Conservation (phyloP, 2,329 filamentous ascomycete genomes). For the Zalaria obscura region DNA sequence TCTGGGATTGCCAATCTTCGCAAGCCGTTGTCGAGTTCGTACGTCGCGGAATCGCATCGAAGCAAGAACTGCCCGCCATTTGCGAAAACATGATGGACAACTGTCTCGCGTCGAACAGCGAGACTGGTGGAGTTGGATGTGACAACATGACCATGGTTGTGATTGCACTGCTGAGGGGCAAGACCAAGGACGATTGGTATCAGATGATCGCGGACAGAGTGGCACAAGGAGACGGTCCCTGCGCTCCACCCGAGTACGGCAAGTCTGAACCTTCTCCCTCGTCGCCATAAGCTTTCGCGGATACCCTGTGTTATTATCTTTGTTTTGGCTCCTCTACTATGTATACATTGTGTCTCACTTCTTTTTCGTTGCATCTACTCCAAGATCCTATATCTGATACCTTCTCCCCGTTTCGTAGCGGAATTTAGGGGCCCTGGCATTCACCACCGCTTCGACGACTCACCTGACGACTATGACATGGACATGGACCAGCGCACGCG, state of each 20-base stretch:
- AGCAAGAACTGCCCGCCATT: slow-evolving; percentile 87
- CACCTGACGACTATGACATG: slow-evolving; percentile 52
- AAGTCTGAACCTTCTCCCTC: slow-evolving; percentile 39
- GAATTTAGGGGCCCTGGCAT: slow-evolving; percentile 37
- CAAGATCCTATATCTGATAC: background rate
- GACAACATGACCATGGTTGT: slow-evolving; percentile 99
- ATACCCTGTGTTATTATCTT: background rate
- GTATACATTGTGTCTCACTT: background rate
- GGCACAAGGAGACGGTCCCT: slow-evolving; percentile 91
- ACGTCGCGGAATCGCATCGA: slow-evolving; percentile 85
- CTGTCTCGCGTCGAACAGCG: slow-evolving; percentile 92
- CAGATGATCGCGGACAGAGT: slow-evolving; percentile 88
- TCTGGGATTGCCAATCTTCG: slow-evolving; percentile 98
- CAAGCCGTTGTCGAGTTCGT: slow-evolving; percentile 97
- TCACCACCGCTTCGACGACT: slow-evolving; percentile 36
- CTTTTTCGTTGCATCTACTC: background rate
- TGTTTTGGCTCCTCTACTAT: background rate
- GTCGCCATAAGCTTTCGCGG: background rate
- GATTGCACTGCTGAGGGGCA: slow-evolving; percentile 77
- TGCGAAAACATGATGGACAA: slow-evolving; percentile 99
- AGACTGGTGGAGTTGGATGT: slow-evolving; percentile 93
- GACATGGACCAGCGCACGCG: slow-evolving; percentile 56
- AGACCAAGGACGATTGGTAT: slow-evolving; percentile 96
- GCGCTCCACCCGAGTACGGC: slow-evolving; percentile 98
- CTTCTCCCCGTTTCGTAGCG: slow-evolving; percentile 20